These are phyloP conservation scores for Aspergillus brunneoviolaceus DNA, from an alignment of 2,329 filamentous ascomycete species.

Conservation along the genomic window DNA sequence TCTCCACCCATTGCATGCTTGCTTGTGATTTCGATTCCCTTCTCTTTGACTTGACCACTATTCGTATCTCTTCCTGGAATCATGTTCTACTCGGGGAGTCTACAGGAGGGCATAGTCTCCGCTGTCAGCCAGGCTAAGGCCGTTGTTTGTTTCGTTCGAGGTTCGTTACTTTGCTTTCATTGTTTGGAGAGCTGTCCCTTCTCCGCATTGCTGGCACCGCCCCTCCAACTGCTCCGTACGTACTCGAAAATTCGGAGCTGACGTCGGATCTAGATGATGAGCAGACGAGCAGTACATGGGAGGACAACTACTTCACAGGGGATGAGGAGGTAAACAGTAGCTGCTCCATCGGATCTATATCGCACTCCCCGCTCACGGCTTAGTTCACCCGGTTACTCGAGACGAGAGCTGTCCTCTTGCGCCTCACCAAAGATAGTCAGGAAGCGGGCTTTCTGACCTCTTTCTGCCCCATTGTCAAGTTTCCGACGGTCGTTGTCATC, in stretches of 20 bases:
- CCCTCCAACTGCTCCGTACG: not conserved
- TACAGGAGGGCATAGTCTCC: slow-evolving; percentile 76
- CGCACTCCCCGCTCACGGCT: slow-evolving; percentile 8
- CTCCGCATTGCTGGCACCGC: not conserved
- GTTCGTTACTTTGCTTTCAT: slow-evolving; percentile 47
- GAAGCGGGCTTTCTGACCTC: slow-evolving; percentile 80
- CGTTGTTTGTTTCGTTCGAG: slow-evolving; percentile 81
- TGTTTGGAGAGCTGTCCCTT: slow-evolving; percentile 6
- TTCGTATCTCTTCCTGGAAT: not conserved
- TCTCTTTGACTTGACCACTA: not conserved
- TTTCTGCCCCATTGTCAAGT: slow-evolving; percentile 75
- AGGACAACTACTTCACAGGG: slow-evolving; percentile 62
- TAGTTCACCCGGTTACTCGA: slow-evolving; percentile 59
- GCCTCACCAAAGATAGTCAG: slow-evolving; percentile 69
- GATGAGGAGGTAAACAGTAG: slow-evolving; percentile 47
- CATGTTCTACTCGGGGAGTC: slow-evolving; percentile 80
- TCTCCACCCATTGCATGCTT: not conserved
- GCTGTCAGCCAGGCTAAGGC: slow-evolving; percentile 74
- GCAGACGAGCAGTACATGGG: slow-evolving; percentile 70
- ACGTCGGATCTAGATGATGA: slow-evolving; percentile 57
- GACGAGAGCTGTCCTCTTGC: slow-evolving; percentile 66
- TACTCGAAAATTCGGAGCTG: not conserved
- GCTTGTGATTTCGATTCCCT: not conserved
- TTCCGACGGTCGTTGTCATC: slow-evolving; percentile 79
- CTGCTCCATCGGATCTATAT: not conserved